These are phyloP conservation scores for Desmodesmus armatus DNA, from an alignment of 139 green algal species.

Conservation along the genomic window DNA sequence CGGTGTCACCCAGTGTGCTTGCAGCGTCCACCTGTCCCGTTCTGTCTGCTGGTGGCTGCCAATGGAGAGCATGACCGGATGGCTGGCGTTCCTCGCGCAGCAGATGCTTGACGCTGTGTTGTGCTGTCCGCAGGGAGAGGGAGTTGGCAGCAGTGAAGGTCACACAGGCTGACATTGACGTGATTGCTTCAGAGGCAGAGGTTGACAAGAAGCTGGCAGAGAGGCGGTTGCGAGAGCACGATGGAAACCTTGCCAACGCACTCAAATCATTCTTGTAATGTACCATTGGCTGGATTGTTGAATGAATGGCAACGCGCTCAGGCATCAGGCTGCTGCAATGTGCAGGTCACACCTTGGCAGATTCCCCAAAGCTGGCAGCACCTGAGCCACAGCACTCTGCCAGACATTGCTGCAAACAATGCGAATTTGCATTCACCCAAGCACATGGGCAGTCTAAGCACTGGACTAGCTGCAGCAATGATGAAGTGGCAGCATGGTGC, in stretches of 20 bases:
- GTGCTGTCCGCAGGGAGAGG: constrained; percentile 64
- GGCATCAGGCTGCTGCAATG: too few species aligned
- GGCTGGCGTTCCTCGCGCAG: background rate
- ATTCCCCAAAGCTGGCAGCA: too few species aligned
- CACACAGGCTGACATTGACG: constrained; percentile 67
- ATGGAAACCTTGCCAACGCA: constrained; percentile 66
- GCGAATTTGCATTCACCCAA: too few species aligned
- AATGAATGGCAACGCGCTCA: too few species aligned
- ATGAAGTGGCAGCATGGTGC: too few species aligned
- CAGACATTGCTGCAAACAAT: too few species aligned
- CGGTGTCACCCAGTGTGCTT: background rate
- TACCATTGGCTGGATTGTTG: too few species aligned
- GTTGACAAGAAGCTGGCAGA: constrained; percentile 84
- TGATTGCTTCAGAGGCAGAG: constrained; percentile 79
- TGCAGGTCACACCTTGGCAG: too few species aligned
- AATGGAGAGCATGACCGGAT: background rate
- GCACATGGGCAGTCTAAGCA: too few species aligned
- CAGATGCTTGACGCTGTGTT: background rate
- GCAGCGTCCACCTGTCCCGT: background rate
- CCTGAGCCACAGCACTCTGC: too few species aligned
- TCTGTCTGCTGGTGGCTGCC: background rate
- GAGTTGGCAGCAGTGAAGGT: constrained; percentile 87
- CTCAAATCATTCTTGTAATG: constrained; percentile 63
- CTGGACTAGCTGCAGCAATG: too few species aligned
- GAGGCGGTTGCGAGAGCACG: constrained; percentile 69